Evolutionary conservation across 2,329 filamentous ascomycete genomes (phyloP), one percentile per base, ranked within the genome.

Genomic region (Cladophialophora immunda): DNA sequence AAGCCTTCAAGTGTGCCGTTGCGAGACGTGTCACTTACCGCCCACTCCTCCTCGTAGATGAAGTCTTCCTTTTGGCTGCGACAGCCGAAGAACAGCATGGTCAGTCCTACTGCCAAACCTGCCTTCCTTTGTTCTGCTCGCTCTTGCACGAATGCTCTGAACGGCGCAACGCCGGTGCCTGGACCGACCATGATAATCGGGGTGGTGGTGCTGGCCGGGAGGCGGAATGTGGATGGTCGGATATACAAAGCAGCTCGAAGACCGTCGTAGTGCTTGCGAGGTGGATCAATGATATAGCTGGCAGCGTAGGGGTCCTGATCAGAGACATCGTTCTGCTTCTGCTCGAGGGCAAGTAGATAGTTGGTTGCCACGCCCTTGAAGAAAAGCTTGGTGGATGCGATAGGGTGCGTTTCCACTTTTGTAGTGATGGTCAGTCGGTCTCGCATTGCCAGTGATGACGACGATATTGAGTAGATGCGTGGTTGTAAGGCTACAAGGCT

Each of bases 391-490:
- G 92, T 89, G 71, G 92, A 92, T 22, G 93, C 89, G 71, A 97
- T 87, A 66, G 87, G 81, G 17, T 41, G 36, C 13, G 90, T 92
- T 79, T 98, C 94, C 67, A 99, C 94, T 41, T 98, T 91, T 65
- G 94, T 94, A 17, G 95, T 99, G 75, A 99, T 91, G 68, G 95
- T 92, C 72, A 99, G 93, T 82, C 93, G 94, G 81, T 97, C 90
- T 78, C 94, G 94, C 78, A 98, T 93, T 17, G 96, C 94, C 8
- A 93, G 79, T 6, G 95, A 97, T 0, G 95, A 98, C 0, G 95
- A 99, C 2, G 95, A 99, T 79, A 99, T 99, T 58, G 95, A 99
- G 84, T 99, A 99, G 85, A 97, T 99, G 58, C 95, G 92, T 41
- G 95, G 94, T 80, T 99, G 95, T 65, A 99, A 89, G 84, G 97